Evolutionary conservation across 2,329 filamentous ascomycete species (phyloP), one percentile per base, ranked within the genome.

Genomic region (Pseudogymnoascus sp.): DNA sequence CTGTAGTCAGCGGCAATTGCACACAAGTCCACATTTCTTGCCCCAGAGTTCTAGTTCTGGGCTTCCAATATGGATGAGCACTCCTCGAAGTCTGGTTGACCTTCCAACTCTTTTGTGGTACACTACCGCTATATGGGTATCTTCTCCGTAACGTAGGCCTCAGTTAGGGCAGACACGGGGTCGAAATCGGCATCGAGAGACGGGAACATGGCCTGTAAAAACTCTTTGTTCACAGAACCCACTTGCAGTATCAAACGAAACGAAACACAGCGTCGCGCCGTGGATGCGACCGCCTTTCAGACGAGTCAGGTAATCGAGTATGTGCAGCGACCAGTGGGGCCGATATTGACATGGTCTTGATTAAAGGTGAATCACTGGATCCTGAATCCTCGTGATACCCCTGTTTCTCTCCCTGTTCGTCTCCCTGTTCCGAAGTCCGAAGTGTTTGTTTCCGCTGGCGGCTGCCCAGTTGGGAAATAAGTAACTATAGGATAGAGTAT

Each of bases 231-330:
- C 13, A 56, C 13, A 33, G 29, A 56, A 56, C 50, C 50, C 29
- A 56, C 29, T 19, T 56, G 29, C 29, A 15, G 50, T 15, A 56
- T 56, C 50, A 56, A 56, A 56, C 50, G 11, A 56, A 56, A 56
- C 50, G 50, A 56, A 56, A 56, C 50, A 56, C n/a, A 56, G 50
- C 50, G 29, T 56, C 50, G 29, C 50, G 50, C 50, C 50, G 50
- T 56, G 29, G 50, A 56, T 56, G 50, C 29, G 6, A 21, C 50
- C n/a, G 10, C 44, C 17, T 56, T 33, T 56, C n/a, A 31, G 50
- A 56, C 50, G 50, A 56, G 50, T 56, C 29, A 56, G 50, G 50
- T 19, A 33, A 56, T 56, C 50, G 29, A 33, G 50, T 56, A 33
- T 56, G 29, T 56, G 29, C 50, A 56, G 29, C 29, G 2, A 9